Conservation (phyloP, 768 basidiomycete species). For the Chiua virens region DNA sequence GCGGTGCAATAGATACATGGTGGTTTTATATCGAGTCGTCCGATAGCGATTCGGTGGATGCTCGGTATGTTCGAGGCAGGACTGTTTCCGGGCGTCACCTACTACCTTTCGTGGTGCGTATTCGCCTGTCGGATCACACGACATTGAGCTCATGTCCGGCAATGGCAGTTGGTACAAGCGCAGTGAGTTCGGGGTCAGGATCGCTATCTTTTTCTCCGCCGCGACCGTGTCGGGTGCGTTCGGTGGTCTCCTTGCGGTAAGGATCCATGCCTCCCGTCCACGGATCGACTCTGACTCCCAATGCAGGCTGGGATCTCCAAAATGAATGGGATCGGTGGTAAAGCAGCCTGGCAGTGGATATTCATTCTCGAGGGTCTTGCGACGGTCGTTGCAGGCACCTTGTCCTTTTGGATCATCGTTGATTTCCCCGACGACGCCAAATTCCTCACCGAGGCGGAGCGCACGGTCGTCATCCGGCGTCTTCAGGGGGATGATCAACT, state of each 20-base stretch:
- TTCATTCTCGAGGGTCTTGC: constrained; percentile 73
- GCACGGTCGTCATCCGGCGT: constrained; percentile 62
- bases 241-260: constrained; percentile 69
- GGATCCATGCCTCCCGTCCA: not conserved
- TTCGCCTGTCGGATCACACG: not conserved
- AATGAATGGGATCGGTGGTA: constrained; percentile 69
- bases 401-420: constrained; percentile 76
- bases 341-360: constrained; percentile 69
- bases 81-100: constrained; percentile 50
- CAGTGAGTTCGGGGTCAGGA: constrained; percentile 68
- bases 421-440: constrained; percentile 83
- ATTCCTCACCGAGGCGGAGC: constrained; percentile 71
- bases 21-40: not conserved
- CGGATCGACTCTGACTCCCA: not conserved
- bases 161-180: constrained; percentile 58
- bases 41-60: constrained; percentile 65
- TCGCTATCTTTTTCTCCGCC: constrained; percentile 73
- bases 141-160: too few relatives aligned
- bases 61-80: constrained; percentile 69
- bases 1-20: not conserved
- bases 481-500: constrained; percentile 69
- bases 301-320: constrained; percentile 60
- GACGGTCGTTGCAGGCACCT: constrained; percentile 62
- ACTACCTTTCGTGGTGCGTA: constrained; percentile 69
- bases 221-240: constrained; percentile 85